Evolutionary conservation across 2,329 filamentous ascomycete genomes (phyloP).

Genomic region (Claviceps sp.): DNA sequence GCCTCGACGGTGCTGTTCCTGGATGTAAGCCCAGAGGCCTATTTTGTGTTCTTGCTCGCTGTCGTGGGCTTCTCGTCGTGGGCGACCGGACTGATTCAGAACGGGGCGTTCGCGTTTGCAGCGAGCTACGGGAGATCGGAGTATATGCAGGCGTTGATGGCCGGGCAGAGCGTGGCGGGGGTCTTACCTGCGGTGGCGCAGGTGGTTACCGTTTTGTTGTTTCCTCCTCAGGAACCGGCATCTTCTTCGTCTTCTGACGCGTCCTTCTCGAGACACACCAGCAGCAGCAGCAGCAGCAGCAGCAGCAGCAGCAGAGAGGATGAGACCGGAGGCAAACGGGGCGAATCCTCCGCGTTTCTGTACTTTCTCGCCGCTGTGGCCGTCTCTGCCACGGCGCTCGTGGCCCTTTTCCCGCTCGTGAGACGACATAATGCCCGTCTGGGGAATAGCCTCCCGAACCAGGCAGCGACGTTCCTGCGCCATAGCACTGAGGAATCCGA

Average conservation of each 20-base stretch:
- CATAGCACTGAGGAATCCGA: conserved; percentile 39
- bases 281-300: conserved; percentile 3
- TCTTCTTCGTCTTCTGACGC: conserved; percentile 4
- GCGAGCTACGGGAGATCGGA: conserved; percentile 71
- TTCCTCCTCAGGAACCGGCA: conserved; percentile 24
- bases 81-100: conserved; percentile 78
- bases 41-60: conserved; percentile 69
- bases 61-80: conserved; percentile 71
- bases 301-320: conserved; percentile 6
- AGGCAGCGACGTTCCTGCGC: conserved; percentile 34
- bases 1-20: conserved; percentile 62
- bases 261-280: too few species aligned
- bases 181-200: conserved; percentile 81
- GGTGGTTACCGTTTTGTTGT: conserved; percentile 62
- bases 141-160: conserved; percentile 95
- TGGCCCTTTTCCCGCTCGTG: conserved; percentile 63
- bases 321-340: conserved; percentile 6
- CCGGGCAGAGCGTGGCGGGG: conserved; percentile 81
- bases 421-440: conserved; percentile 42
- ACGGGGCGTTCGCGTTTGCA: conserved; percentile 86
- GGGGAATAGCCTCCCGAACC: conserved; percentile 28
- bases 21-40: conserved; percentile 45
- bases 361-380: conserved; percentile 83
- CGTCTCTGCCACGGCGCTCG: conserved; percentile 56
- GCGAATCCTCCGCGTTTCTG: conserved; percentile 55